Evolutionary conservation across 2,329 filamentous ascomycete genomes (phyloP).

Genomic region (Elsinoe perseae): DNA sequence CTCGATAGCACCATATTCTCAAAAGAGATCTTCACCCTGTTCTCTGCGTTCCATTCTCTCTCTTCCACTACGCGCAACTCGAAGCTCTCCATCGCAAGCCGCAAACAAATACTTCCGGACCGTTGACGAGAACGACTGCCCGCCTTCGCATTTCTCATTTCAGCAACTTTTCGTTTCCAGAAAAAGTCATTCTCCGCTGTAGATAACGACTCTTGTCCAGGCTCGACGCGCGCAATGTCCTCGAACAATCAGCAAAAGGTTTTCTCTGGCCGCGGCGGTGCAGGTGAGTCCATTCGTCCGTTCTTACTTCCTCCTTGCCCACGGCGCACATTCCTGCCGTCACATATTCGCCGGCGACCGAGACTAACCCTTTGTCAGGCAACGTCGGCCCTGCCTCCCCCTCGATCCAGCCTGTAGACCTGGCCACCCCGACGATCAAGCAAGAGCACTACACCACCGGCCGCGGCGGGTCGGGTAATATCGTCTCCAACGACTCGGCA

Average conservation of each 20-base stretch:
- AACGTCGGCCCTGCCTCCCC: conserved; percentile 40
- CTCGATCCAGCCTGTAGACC: conserved; percentile 43
- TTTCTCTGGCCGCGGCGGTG: conserved; percentile 71
- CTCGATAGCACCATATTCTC: background rate
- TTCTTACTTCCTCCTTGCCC: conserved; percentile 33
- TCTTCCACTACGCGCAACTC: background rate
- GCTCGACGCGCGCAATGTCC: background rate
- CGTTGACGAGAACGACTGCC: background rate
- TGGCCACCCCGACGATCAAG: conserved; percentile 78
- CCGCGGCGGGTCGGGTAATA: conserved; percentile 81
- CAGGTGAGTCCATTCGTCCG: conserved; percentile 40
- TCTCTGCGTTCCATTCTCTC: background rate
- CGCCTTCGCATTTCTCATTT: background rate
- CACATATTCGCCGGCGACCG: background rate
- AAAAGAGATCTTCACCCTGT: no score
- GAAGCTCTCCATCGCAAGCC: background rate
- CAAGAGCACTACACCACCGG: conserved; percentile 79
- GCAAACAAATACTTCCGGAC: background rate
- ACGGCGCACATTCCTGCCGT: background rate
- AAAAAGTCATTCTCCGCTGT: background rate
- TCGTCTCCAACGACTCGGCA: conserved; percentile 66
- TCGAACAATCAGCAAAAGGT: conserved; percentile 24
- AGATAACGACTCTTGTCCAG: background rate
- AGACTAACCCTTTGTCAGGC: conserved; percentile 28
- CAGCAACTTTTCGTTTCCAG: background rate